Conservation (phyloP, 2,329 filamentous ascomycete genomes). For the Coniochaeta sp. region DNA sequence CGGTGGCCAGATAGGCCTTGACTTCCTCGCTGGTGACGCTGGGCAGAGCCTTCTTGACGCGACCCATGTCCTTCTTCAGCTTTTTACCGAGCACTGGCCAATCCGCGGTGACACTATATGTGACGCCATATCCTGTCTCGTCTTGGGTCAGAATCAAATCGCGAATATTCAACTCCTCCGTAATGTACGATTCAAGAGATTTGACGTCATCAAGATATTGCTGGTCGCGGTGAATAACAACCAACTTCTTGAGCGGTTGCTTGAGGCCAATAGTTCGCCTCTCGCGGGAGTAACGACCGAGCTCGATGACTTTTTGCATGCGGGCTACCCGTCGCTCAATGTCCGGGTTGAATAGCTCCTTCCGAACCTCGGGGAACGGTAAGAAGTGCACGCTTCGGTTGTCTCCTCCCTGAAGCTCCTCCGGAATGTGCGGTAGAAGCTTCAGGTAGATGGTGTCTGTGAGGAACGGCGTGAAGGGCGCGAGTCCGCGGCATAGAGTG, state of each 20-base stretch:
- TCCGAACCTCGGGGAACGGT: conserved; percentile 77
- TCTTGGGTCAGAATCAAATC: conserved; percentile 79
- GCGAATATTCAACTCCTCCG: conserved; percentile 84
- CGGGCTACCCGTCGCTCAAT: conserved; percentile 81
- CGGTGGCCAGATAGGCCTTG: conserved; percentile 65
- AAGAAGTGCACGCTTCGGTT: conserved; percentile 87
- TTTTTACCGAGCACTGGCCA: conserved; percentile 96
- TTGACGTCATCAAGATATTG: conserved; percentile 82
- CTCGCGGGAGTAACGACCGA: conserved; percentile 80
- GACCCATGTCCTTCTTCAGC: conserved; percentile 87
- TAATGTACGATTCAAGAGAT: conserved; percentile 80
- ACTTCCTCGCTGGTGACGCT: conserved; percentile 72
- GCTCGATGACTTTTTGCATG: conserved; percentile 95
- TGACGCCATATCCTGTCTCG: conserved; percentile 84
- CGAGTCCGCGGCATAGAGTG: conserved; percentile 79
- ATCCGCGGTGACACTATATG: conserved; percentile 84
- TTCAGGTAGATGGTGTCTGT: conserved; percentile 90
- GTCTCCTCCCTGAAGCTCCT: conserved; percentile 60
- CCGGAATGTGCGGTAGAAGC: conserved; percentile 74
- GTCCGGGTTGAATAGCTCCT: conserved; percentile 78
- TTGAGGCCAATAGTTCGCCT: conserved; percentile 79
- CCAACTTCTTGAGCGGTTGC: conserved; percentile 80
- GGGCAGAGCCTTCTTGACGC: conserved; percentile 86
- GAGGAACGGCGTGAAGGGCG: conserved; percentile 92
- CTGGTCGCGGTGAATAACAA: conserved; percentile 79